Base-by-base conservation (phyloP, 2,329 filamentous ascomycete species). In the Colletotrichum sp. region DNA sequence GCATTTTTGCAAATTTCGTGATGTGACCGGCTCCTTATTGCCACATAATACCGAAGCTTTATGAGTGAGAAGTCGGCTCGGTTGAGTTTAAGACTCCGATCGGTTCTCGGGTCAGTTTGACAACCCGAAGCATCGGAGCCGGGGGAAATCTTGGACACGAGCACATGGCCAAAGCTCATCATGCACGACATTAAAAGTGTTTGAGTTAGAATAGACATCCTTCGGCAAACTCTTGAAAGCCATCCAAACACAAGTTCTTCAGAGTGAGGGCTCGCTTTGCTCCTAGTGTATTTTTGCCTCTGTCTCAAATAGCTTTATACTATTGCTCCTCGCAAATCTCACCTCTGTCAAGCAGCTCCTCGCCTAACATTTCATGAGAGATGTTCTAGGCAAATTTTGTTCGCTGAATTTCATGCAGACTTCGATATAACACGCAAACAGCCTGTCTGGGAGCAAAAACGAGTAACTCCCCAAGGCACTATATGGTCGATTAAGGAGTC, bases 271-370 rank as follows among this genome's bases (percentile, higher is more conserved):
- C 6, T 22, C 10, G n/a, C 12, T 1, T 22, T 48, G 2, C n/a
- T 48, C 10, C n/a, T 6, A 13, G 22, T n/a, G 3, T 22, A 3
- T 4, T n/a, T 13, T 22, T 0, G 2, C 2, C 6, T 48, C n/a
- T 48, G 2, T 22, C 43, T 48, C 3, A 48, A 1, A 13, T 22
- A 8, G 43, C 6, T n/a, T 22, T 22, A 13, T 13, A 13, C 12
- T 4, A 13, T 18, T 48, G 10, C 6, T 6, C 6, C 43, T 13
- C 10, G 5, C 43, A 13, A 48, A 22, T 10, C n/a, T 22, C 2
- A 6, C 43, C n/a, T 48, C 43, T 8, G n/a, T 6, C 8, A 43
- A 43, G 18, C 36, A 9, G 16, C 16, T 43, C 36, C 5, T 6
- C 5, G 36, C 36, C 36, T 43, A 16, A 18, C 16, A 43, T 16